Conservation (phyloP, 345 rosid genomes). For the Lenwebbia sp. region DNA sequence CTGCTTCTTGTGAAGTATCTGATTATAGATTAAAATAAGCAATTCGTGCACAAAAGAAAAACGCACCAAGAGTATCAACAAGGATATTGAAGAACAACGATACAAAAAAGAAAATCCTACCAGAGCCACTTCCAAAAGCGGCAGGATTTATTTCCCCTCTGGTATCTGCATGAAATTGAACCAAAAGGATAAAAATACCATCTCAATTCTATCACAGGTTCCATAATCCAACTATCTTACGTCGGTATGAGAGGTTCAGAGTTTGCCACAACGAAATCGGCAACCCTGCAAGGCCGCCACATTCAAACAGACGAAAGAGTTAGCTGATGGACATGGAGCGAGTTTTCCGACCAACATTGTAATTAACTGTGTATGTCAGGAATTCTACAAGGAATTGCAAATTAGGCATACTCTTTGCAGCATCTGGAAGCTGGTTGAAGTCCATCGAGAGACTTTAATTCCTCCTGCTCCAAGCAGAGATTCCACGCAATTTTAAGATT, state of each 20-base stretch:
- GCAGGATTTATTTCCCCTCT: conserved; percentile 41
- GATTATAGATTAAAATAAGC: neutral
- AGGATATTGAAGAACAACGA: neutral
- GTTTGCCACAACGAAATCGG: conserved; percentile 59
- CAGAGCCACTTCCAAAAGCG: conserved; percentile 84
- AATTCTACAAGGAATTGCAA: neutral
- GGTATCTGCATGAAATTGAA: conserved; percentile 23
- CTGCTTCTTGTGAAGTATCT: neutral
- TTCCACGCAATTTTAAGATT: neutral
- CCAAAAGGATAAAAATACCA: neutral
- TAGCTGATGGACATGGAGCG: neutral
- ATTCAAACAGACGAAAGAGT: neutral
- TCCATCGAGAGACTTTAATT: conserved; percentile 45
- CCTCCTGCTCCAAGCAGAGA: conserved; percentile 39
- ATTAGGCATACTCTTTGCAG: conserved; percentile 78
- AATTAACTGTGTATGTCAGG: neutral
- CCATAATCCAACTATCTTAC: conserved; percentile 20
- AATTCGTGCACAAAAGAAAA: neutral
- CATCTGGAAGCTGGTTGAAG: conserved; percentile 57
- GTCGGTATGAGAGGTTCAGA: conserved; percentile 62
- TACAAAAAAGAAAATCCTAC: conserved; percentile 18
- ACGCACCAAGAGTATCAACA: neutral
- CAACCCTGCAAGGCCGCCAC: conserved; percentile 33
- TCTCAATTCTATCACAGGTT: neutral
- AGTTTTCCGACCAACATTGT: neutral